Evolutionary conservation across 169 alveolate genomes (phyloP).

Genomic region (Eimeria tenella): DNA sequence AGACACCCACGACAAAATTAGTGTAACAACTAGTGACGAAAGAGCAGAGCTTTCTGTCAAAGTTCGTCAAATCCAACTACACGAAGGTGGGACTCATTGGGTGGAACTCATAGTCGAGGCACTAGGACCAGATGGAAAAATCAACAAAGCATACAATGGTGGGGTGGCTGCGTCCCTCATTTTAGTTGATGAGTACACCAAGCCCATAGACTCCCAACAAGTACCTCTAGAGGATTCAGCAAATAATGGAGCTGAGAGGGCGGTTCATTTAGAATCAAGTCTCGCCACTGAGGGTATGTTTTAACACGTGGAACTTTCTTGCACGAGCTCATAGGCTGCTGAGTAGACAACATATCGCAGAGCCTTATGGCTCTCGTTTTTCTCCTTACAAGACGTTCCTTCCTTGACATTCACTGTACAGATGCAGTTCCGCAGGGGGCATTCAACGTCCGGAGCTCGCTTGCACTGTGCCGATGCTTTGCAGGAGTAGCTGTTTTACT

Average conservation of each 20-base stretch:
- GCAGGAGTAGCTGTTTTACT: conserved; percentile 62
- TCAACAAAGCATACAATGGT: conserved; percentile 12
- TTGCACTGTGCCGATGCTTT: background rate
- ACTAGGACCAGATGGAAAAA: conserved; percentile 43
- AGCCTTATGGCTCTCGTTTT: too few species aligned
- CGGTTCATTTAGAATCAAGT: conserved; percentile 42
- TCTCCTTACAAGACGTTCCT: too few species aligned
- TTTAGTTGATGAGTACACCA: background rate
- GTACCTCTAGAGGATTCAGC: background rate
- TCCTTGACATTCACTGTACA: too few species aligned
- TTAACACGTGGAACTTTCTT: too few species aligned
- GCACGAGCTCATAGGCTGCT: background rate
- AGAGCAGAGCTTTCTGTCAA: background rate
- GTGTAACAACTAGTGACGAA: background rate
- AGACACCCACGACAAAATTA: background rate
- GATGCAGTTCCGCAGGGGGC: too few species aligned
- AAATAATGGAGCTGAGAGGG: background rate
- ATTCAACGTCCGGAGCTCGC: too few species aligned
- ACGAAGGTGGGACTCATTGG: conserved; percentile 33
- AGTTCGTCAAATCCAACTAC: conserved; percentile 7
- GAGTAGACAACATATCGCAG: too few species aligned
- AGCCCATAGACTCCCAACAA: background rate
- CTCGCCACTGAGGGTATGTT: conserved; percentile 37
- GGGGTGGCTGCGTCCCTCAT: conserved; percentile 68
- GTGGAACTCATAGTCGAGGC: conserved; percentile 59